Percentiles rank a stretch among this genome's conserved stretches.
Conservation (phyloP, 345 rosid species). For the Eutrema yunnanense region DNA sequence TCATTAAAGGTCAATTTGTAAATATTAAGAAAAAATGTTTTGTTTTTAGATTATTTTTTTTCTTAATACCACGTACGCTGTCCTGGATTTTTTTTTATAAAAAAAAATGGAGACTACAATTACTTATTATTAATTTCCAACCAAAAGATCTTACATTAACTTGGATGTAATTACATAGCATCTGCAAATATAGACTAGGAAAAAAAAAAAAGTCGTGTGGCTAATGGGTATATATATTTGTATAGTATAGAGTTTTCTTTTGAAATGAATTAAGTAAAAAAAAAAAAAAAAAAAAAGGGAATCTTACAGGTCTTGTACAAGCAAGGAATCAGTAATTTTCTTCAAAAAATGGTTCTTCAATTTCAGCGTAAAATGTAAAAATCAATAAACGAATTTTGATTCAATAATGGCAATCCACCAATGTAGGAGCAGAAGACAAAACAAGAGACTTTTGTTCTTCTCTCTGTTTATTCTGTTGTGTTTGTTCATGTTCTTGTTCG, state of each 20-base stretch:
- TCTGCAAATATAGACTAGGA: background rate
- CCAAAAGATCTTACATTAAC: background rate
- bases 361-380: background rate
- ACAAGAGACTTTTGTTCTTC: conserved; percentile 47
- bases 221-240: conserved; percentile 1
- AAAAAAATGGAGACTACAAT: too few species aligned
- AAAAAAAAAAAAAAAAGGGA: background rate
- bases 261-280: background rate
- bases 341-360: conserved; percentile 7
- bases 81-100: too few species aligned
- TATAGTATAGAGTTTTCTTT: conserved; percentile 17
- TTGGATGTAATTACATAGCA: conserved; percentile 15
- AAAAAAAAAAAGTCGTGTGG: background rate
- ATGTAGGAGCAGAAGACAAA: conserved; percentile 66
- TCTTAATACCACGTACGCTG: too few species aligned
- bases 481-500: conserved; percentile 35
- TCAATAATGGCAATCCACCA: conserved; percentile 98
- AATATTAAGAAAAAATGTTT: too few species aligned
- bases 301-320: conserved; percentile 22
- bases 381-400: background rate
- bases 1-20: too few species aligned
- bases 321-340: conserved; percentile 24
- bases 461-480: conserved; percentile 28
- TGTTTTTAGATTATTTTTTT: too few species aligned
- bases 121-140: background rate